Evolutionary conservation across 306 rosid species (phyloP).

Genomic region (Vigna radiata): DNA sequence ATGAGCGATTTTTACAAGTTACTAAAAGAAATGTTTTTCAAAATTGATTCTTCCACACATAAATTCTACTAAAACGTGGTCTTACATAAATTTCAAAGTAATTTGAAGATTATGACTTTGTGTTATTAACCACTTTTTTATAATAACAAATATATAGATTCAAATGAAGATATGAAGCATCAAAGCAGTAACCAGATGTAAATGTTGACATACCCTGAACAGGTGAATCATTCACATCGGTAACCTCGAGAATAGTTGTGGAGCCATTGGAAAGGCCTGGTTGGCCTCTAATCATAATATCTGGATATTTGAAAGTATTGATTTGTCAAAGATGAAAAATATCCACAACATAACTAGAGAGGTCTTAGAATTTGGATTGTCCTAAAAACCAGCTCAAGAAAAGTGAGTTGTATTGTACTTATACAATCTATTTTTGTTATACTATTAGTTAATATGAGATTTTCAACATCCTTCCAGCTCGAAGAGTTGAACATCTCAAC

Average conservation of each 20-base stretch:
- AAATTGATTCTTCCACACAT: not conserved
- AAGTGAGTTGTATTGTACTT: too few species aligned
- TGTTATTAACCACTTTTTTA: not conserved
- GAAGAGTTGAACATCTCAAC: too few species aligned
- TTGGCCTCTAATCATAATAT: constrained; percentile 40
- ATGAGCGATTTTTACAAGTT: not conserved
- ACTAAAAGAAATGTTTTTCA: not conserved
- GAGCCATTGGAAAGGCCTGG: constrained; percentile 43
- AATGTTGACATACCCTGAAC: constrained; percentile 51
- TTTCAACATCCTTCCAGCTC: too few species aligned
- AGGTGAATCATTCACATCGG: constrained; percentile 49
- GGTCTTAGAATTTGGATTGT: not conserved
- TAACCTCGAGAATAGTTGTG: constrained; percentile 45
- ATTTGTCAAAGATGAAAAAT: constrained; percentile 30
- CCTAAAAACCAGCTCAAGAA: too few species aligned
- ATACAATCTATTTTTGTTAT: too few species aligned
- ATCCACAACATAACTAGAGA: constrained; percentile 12
- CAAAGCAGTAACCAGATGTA: constrained; percentile 27
- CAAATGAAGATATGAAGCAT: constrained; percentile 28
- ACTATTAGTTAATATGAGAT: too few species aligned
- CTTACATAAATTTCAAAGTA: not conserved
- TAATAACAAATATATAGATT: constrained; percentile 24
- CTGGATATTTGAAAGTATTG: constrained; percentile 48
- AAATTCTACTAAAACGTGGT: not conserved
- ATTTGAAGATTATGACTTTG: not conserved